Conservation (phyloP, 495 filamentous ascomycete species). For the Tuber indicum region DNA sequence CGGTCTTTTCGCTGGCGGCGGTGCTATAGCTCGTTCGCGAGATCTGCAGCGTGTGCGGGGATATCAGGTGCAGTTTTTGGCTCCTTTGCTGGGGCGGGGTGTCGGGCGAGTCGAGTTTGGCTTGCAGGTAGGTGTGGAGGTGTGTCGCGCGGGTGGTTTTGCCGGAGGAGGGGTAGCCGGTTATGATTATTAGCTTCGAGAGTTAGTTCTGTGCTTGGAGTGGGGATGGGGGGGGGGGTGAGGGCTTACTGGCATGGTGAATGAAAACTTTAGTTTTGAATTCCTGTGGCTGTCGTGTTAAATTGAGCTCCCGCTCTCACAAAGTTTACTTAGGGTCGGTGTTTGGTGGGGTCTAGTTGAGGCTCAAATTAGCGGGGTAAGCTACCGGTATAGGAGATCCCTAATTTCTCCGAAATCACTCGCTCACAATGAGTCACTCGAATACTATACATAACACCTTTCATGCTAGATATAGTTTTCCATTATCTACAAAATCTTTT, state of each 20-base stretch:
- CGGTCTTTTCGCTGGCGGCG: conserved; percentile 71
- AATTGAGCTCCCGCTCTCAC: background rate
- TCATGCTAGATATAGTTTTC: no score
- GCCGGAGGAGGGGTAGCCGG: conserved; percentile 86
- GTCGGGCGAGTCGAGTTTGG: conserved; percentile 50
- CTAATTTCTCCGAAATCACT: background rate
- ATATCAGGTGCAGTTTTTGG: conserved; percentile 61
- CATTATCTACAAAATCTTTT: no score
- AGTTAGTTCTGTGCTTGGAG: background rate
- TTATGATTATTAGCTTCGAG: conserved; percentile 77
- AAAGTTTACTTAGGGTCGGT: background rate
- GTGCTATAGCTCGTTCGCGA: conserved; percentile 59
- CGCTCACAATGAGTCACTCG: background rate
- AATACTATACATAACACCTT: background rate
- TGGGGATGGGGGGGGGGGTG: background rate
- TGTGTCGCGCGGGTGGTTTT: conserved; percentile 82
- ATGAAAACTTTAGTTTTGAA: background rate
- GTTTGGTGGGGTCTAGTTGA: background rate
- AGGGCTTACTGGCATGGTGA: conserved; percentile 22
- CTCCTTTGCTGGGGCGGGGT: conserved; percentile 50
- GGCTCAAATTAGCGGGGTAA: background rate
- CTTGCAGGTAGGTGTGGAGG: conserved; percentile 59
- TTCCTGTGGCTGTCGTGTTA: background rate
- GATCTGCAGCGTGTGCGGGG: conserved; percentile 59
- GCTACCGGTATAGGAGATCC: background rate